Evolutionary conservation across 805 yeast species (phyloP).

Genomic region (Peterozyma toletana): DNA sequence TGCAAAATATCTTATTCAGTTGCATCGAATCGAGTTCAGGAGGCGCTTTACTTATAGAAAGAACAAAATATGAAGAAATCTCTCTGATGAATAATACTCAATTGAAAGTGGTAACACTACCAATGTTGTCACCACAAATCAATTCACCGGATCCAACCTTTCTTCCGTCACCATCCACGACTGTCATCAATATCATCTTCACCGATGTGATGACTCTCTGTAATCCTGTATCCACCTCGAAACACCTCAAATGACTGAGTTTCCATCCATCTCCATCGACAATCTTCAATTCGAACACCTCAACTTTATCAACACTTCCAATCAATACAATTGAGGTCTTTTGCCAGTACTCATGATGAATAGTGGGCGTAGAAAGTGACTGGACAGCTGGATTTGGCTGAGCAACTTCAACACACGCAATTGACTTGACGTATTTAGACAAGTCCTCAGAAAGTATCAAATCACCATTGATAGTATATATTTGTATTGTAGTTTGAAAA

Average conservation of each 20-base stretch:
- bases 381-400: conserved; percentile 9
- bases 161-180: conserved; percentile 24
- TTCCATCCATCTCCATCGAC: conserved; percentile 15
- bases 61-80: no score
- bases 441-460: conserved; percentile 1
- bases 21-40: no score
- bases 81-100: no score
- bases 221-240: conserved; percentile 14
- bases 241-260: conserved; percentile 12
- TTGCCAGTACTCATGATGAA: conserved; percentile 28
- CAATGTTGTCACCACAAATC: conserved; percentile 47
- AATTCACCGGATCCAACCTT: conserved; percentile 26
- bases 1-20: no score
- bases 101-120: conserved; percentile 42
- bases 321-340: conserved; percentile 26
- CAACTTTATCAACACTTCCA: conserved; percentile 28
- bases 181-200: conserved; percentile 24
- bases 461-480: conserved; percentile 45
- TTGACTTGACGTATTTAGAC: not conserved
- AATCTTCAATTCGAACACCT: conserved; percentile 22
- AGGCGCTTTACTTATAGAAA: no score
- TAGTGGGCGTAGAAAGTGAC: conserved; percentile 4
- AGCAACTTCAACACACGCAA: conserved; percentile 13
- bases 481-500: conserved; percentile 18
- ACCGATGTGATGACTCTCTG: conserved; percentile 19